Percentiles rank a stretch among this genome's conserved stretches.
Conservation (phyloP, 257 asterid genomes). For the Solanum neorickii region DNA sequence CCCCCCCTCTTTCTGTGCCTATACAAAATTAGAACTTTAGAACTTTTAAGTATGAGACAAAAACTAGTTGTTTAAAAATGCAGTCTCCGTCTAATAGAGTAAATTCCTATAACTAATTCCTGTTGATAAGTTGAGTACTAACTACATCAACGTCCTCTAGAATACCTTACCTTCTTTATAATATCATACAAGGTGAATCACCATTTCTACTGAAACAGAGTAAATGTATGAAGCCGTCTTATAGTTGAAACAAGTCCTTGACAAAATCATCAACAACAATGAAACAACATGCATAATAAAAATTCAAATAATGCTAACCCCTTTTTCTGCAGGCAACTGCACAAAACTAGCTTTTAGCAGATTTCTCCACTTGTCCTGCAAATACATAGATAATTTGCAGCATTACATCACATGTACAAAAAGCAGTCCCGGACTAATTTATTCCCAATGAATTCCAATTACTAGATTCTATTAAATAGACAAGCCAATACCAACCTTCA, state of each 20-base stretch:
- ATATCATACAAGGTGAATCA: background rate
- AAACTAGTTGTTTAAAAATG: background rate
- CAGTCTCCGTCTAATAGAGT: background rate
- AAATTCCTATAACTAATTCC: background rate
- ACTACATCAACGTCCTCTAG: background rate
- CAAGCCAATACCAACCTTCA: conserved; percentile 45
- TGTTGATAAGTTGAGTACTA: background rate
- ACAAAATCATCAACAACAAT: background rate
- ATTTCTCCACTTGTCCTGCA: conserved; percentile 98
- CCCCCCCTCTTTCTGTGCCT: background rate
- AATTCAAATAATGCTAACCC: conserved; percentile 37
- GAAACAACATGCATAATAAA: background rate
- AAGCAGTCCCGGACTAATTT: background rate
- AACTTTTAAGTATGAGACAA: background rate
- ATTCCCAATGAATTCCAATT: background rate
- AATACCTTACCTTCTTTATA: background rate
- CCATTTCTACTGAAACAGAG: background rate
- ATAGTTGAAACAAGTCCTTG: background rate
- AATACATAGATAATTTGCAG: background rate
- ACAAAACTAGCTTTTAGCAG: conserved; percentile 81
- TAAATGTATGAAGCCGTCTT: background rate
- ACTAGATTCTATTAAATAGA: background rate
- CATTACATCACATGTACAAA: background rate
- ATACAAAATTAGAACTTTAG: background rate
- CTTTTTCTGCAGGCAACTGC: conserved; percentile 57